Conservation (phyloP, 1,139 yeast genomes). For the Yamadazyma mexicana region DNA sequence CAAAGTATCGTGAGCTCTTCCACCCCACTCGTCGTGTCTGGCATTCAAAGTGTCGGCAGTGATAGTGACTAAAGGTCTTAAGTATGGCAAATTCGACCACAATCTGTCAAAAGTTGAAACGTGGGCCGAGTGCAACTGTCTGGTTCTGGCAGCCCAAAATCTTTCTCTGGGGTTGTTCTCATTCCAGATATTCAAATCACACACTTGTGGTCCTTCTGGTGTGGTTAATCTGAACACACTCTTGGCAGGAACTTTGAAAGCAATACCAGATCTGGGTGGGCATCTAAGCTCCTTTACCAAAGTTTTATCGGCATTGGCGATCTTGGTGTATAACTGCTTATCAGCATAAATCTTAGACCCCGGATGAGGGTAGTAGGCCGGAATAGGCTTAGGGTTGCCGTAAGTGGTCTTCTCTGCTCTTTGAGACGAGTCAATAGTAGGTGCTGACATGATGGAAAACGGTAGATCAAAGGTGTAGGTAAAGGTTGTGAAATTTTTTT, state of each 20-base stretch:
- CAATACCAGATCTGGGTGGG: conserved; percentile 57
- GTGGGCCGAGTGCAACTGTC: conserved; percentile 68
- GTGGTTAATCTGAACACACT: conserved; percentile 59
- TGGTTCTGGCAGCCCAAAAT: conserved; percentile 69
- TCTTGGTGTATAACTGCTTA: conserved; percentile 42
- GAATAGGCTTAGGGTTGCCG: conserved; percentile 48
- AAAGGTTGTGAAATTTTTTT: no score
- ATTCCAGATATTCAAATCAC: conserved; percentile 68
- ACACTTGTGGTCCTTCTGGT: conserved; percentile 71
- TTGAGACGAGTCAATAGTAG: conserved; percentile 34
- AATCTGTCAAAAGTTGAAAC: conserved; percentile 61
- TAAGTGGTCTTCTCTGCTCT: conserved; percentile 38
- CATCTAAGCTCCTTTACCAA: conserved; percentile 39
- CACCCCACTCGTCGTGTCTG: conserved; percentile 65
- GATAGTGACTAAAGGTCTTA: conserved; percentile 64
- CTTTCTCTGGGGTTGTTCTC: conserved; percentile 60
- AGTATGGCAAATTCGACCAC: conserved; percentile 64
- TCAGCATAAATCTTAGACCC: conserved; percentile 55
- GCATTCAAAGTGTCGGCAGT: conserved; percentile 58
- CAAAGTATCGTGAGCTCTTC: conserved; percentile 63
- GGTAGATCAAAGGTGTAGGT: no score
- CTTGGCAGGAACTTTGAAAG: conserved; percentile 62
- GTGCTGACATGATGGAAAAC: conserved; percentile 1
- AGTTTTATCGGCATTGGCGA: conserved; percentile 43
- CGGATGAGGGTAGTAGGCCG: conserved; percentile 60